phyloP scores from a whole-genome alignment of 495 filamentous ascomycete genomes.

The Penicillium canariense region DNA sequence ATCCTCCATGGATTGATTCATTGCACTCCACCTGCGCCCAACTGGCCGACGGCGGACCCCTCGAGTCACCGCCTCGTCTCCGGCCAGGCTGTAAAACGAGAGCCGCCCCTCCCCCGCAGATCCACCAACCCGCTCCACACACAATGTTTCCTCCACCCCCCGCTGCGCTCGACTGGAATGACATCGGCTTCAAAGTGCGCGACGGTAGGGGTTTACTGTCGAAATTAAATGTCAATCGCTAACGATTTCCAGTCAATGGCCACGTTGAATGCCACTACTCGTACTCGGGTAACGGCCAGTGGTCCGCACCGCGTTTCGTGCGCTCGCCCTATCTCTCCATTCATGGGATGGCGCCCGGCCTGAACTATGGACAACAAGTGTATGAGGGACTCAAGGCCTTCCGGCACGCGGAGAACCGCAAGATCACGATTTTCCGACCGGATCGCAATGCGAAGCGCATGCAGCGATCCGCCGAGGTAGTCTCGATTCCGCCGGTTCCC shows the following conservation, averaged over 20 bases:
- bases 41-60: too few relatives aligned
- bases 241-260: conserved; percentile 25
- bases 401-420: conserved; percentile 55
- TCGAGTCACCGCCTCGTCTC: conserved; percentile 1
- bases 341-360: conserved; percentile 84
- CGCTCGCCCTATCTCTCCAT: conserved; percentile 73
- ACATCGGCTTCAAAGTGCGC: conserved; percentile 86
- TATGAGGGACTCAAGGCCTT: conserved; percentile 95
- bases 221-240: neutral
- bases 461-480: conserved; percentile 70
- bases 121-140: neutral
- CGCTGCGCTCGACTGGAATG: conserved; percentile 74
- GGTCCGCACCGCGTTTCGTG: conserved; percentile 72
- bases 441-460: conserved; percentile 77
- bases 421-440: conserved; percentile 79
- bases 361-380: conserved; percentile 93
- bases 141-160: conserved; percentile 75
- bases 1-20: too few relatives aligned
- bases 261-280: conserved; percentile 38
- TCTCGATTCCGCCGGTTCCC: conserved; percentile 76
- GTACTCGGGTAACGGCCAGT: conserved; percentile 48
- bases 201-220: conserved; percentile 60
- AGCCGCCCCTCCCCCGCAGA: conserved; percentile 7
- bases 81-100: neutral
- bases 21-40: too few relatives aligned